Conservation (phyloP, 1,284 basidiomycete genomes). For the Xerocomus cyaneibrunnescens region DNA sequence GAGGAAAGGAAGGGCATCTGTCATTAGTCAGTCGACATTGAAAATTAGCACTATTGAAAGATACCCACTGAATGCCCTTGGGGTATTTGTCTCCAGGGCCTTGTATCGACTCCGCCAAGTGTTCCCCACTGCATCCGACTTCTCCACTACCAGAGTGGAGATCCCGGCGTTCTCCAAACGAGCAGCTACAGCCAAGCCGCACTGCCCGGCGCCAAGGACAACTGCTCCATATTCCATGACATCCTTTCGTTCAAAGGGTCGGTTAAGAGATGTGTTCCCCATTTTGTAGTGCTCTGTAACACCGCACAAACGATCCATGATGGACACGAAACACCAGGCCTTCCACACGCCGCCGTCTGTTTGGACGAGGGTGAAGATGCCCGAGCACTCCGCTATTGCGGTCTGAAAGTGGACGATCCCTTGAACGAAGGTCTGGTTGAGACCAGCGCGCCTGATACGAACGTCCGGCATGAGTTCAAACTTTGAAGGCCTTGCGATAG, state of each 20-base stretch:
- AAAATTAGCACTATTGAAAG: neutral
- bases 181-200: constrained; percentile 19
- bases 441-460: neutral
- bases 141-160: constrained; percentile 16
- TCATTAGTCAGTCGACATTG: neutral
- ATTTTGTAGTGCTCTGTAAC: constrained; percentile 3
- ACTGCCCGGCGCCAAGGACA: constrained; percentile 22
- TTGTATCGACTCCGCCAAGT: constrained; percentile 22
- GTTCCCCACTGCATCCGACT: constrained; percentile 8
- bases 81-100: constrained; percentile 17
- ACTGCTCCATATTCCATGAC: constrained; percentile 11
- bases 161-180: constrained; percentile 16
- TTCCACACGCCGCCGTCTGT: neutral
- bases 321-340: neutral
- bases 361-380: neutral
- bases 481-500: neutral
- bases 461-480: neutral
- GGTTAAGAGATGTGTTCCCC: neutral
- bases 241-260: neutral
- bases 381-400: neutral
- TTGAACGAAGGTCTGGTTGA: neutral
- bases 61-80: constrained; percentile 14
- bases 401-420: neutral
- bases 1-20: constrained; percentile 13
- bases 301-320: constrained; percentile 12